Conservation (phyloP, 164 flowering plant species). For the Tetracentron sinense region DNA sequence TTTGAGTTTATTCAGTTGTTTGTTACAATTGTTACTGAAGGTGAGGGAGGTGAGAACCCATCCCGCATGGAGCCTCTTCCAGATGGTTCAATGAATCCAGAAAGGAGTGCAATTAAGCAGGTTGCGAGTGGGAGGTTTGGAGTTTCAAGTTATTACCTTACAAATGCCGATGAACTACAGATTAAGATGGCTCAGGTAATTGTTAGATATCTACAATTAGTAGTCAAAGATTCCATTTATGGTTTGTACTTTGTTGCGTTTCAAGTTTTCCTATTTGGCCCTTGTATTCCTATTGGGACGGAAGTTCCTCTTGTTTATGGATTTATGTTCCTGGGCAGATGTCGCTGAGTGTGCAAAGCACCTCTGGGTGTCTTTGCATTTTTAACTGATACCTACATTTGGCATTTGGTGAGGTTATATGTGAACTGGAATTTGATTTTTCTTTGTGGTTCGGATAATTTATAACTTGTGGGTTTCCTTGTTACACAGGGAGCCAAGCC, state of each 20-base stretch:
- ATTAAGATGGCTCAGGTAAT: slow-evolving; percentile 99
- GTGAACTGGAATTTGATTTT: slow-evolving; percentile 21
- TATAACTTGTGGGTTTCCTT: slow-evolving; percentile 12
- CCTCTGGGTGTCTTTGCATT: slow-evolving; percentile 63
- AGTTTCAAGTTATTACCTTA: slow-evolving; percentile 91
- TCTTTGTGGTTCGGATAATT: slow-evolving; percentile 5
- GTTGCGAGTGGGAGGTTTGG: slow-evolving; percentile 99
- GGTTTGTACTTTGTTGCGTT: neutral
- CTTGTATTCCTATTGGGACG: slow-evolving; percentile 31
- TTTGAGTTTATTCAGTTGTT: neutral
- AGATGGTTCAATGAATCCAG: slow-evolving; percentile 95
- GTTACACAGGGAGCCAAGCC: slow-evolving; percentile 90
- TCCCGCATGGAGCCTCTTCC: slow-evolving; percentile 93
- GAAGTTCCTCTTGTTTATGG: slow-evolving; percentile 52
- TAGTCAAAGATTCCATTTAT: neutral
- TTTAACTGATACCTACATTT: slow-evolving; percentile 51
- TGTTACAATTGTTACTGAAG: slow-evolving; percentile 30
- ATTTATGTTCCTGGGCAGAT: slow-evolving; percentile 65
- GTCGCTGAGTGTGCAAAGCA: slow-evolving; percentile 66
- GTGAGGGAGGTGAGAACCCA: slow-evolving; percentile 99
- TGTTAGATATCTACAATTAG: neutral
- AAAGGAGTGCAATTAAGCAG: slow-evolving; percentile 95
- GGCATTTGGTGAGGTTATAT: slow-evolving; percentile 54
- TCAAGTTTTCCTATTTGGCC: slow-evolving; percentile 15
- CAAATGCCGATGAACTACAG: slow-evolving; percentile 95